Conservation (phyloP, 805 yeast species). For the Debaryomyces tyrocola region DNA sequence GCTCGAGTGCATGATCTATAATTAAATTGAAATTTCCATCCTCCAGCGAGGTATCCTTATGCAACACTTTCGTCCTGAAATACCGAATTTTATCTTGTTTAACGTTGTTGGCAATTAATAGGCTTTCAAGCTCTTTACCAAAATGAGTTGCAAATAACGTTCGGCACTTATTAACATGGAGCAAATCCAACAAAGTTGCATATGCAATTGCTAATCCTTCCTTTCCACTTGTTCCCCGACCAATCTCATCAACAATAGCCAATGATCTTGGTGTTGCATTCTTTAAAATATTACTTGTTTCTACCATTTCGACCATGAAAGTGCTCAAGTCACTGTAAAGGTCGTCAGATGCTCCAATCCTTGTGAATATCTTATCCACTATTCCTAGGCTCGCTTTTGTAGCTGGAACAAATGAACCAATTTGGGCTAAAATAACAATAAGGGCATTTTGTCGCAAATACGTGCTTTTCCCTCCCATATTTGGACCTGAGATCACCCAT, state of each 20-base stretch:
- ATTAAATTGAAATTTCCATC: conserved; percentile 23
- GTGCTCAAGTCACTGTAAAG: conserved; percentile 76
- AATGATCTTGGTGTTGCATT: conserved; percentile 58
- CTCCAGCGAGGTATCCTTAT: conserved; percentile 5
- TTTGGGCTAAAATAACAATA: conserved; percentile 67
- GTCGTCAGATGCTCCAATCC: conserved; percentile 87
- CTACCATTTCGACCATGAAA: conserved; percentile 79
- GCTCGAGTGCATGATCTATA: conserved; percentile 57
- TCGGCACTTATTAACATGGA: conserved; percentile 58
- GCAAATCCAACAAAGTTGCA: conserved; percentile 63
- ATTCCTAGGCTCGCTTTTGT: conserved; percentile 57
- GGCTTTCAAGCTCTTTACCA: conserved; percentile 38
- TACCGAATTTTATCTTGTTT: conserved; percentile 26
- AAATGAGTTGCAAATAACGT: conserved; percentile 91
- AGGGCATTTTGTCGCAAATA: conserved; percentile 75
- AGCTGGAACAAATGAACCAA: conserved; percentile 78
- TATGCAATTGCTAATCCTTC: conserved; percentile 88
- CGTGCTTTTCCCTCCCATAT: conserved; percentile 87
- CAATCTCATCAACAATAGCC: conserved; percentile 74
- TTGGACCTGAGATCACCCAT: conserved; percentile 80
- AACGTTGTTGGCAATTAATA: conserved; percentile 33
- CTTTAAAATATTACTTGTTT: conserved; percentile 59
- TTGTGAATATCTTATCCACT: conserved; percentile 74
- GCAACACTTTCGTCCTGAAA: conserved; percentile 30
- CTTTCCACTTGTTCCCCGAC: conserved; percentile 81